Evolutionary conservation across 768 basidiomycete species (phyloP).

Genomic region (Russula ochroleuca): DNA sequence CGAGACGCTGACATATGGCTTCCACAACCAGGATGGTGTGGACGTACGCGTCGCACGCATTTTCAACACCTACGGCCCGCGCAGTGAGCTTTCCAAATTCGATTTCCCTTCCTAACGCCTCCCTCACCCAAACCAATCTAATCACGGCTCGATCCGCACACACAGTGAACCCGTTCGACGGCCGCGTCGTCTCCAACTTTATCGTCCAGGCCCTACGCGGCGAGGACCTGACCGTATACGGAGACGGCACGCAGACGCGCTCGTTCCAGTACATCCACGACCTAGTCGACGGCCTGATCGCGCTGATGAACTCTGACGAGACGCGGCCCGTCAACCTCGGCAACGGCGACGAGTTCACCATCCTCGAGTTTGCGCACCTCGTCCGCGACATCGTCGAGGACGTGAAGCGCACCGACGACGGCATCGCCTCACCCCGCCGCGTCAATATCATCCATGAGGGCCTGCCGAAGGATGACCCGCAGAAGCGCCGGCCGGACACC

Average conservation of each 20-base stretch:
- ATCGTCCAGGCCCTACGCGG: constrained; percentile 96
- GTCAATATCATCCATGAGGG: constrained; percentile 72
- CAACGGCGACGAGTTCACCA: constrained; percentile 92
- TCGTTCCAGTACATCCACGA: constrained; percentile 99
- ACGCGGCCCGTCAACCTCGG: constrained; percentile 96
- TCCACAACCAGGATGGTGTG: constrained; percentile 89
- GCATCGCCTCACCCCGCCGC: constrained; percentile 45
- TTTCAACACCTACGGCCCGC: constrained; percentile 91
- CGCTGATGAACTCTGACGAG: constrained; percentile 93
- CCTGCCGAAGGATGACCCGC: constrained; percentile 91
- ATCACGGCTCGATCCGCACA: neutral
- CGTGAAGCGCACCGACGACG: constrained; percentile 86
- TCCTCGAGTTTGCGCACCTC: constrained; percentile 88
- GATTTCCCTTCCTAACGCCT: constrained; percentile 14
- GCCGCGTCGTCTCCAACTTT: constrained; percentile 98
- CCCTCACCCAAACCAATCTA: no score
- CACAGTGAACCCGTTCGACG: constrained; percentile 92
- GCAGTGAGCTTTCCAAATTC: constrained; percentile 59
- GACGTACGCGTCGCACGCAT: constrained; percentile 97
- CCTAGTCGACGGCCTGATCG: constrained; percentile 88
- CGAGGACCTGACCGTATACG: constrained; percentile 96
- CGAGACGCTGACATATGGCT: constrained; percentile 96
- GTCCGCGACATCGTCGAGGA: constrained; percentile 91
- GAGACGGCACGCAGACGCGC: constrained; percentile 88
- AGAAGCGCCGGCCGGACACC: constrained; percentile 90